Base-by-base conservation (phyloP, 2,329 filamentous ascomycete genomes). In the Epichloe gansuensis region DNA sequence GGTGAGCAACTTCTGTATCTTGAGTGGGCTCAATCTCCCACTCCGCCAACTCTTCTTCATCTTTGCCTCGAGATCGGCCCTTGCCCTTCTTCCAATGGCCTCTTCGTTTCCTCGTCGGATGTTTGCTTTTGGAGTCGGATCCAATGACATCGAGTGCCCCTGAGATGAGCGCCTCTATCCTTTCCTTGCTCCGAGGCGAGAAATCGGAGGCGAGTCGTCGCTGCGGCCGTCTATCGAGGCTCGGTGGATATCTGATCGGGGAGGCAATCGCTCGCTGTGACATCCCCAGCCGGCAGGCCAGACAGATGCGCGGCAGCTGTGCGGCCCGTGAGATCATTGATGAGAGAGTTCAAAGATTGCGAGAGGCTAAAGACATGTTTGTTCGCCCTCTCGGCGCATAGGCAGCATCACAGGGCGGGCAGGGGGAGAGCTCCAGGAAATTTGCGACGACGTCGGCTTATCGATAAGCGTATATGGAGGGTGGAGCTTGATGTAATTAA, bases 271-370 rank as follows among this genome's bases (percentile, higher is more conserved):
- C 58, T 56, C 59, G 59, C 46, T 57, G 60, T 3, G 57, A 50
- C 17, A 69, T 52, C 51, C 64, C 60, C 23, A 60, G 57, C 43
- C 64, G 63, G 55, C 68, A 70, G 59, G 59, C 59, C 46, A 63
- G 57, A 55, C 66, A 68, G 36, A 68, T 59, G 39, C 61, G 65
- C 61, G 65, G 61, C 54, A 62, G 59, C 49, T 61, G 57, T 8
- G 54, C 58, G 53, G 62, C 62, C 56, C 64, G 64, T 21, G 66
- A 63, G 56, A 70, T 59, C 69, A 71, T 71, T 54, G 60, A 59
- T 48, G 12, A 25, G 44, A 38, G 17, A 13, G 13, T 46, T 39
- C 7, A 25, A 13, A 13, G 5, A 35, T 13, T 12, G 23, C 6
- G 27, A 44, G 49, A 8, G 11, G 3, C 27, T 17, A 11, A 35